Base-by-base conservation (phyloP, 768 basidiomycete species). In the Coprinopsis sp. region DNA sequence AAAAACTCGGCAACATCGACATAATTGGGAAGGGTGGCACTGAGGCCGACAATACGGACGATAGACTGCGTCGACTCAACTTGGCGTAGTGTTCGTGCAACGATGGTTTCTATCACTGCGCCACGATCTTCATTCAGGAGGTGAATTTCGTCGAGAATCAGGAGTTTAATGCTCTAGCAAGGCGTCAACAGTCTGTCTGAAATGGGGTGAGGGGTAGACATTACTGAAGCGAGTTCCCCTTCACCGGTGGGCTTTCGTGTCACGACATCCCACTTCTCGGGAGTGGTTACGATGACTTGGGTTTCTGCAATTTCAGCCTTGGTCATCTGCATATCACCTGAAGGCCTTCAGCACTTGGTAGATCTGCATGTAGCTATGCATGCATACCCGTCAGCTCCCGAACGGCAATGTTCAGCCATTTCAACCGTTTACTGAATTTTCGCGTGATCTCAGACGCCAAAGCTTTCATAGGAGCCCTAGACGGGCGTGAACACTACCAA, bases 251-350 rank as follows among this genome's bases (percentile, higher is more conserved):
- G 92, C 62, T 96, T 98, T 51, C 96, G 73, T 7, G 96, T 99
- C 2, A 99, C 96, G 0, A 99, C 96, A 55, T 98, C 96, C 96
- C 96, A 99, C 64, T 99, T 99, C 63, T 99, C 96, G 0, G 96
- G 96, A 1, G 96, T 99, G 2, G 96, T 99, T 6, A 99, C 93
- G 49, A 99, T 98, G 36, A 99, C 85, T 60, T 97, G 95, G 8
- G 96, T 98, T 64, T 87, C 82, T 1, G 87, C 86, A 50, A 99
- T 93, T 67, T 98, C 95, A 29, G 82, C 76, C 63, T 88, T 87
- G 13, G 96, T 91, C 62, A 99, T 67, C 63, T 98, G 96, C 94
- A 98, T 98, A 58, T 99, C 96, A 65, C 95, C 77, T 77, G 29
- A 19, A 31, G 29, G 30, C 18, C 16, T 72, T 69, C n/a, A 31